These are phyloP conservation scores for Raphanus sativus DNA, from an alignment of 345 rosid genomes.

Conservation along the genomic window DNA sequence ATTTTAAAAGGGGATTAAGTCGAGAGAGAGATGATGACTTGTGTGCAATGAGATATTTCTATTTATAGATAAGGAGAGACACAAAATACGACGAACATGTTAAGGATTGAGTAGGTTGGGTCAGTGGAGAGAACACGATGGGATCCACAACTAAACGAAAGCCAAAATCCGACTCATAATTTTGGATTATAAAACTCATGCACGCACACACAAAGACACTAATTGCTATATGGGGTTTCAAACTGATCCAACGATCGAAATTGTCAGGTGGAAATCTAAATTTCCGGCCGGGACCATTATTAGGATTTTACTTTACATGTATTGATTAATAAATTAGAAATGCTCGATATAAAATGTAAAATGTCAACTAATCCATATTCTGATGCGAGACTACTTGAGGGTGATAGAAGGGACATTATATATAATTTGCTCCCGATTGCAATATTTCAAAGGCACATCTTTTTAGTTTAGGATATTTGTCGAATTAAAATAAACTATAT, in stretches of 20 bases:
- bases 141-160: conserved; percentile 23
- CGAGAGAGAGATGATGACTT: conserved; percentile 22
- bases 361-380: conserved; percentile 11
- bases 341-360: conserved; percentile 10
- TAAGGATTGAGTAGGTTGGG: conserved; percentile 22
- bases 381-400: not conserved
- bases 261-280: conserved; percentile 27
- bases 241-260: conserved; percentile 5
- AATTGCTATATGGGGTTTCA: conserved; percentile 8
- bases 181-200: conserved; percentile 25
- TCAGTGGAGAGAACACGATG: conserved; percentile 34
- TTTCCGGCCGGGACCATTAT: conserved; percentile 17
- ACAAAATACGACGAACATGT: not conserved
- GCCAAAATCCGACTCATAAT: conserved; percentile 9
- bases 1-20: not conserved
- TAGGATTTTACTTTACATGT: conserved; percentile 16
- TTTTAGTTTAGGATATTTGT: too few relatives aligned
- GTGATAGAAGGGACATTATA: not conserved
- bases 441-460: too few relatives aligned
- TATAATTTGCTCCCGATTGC: too few relatives aligned
- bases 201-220: conserved; percentile 2
- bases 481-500: too few relatives aligned
- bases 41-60: conserved; percentile 12
- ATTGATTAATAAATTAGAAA: not conserved
- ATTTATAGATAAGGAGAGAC: conserved; percentile 31